Evolutionary conservation across 768 basidiomycete species (phyloP), one percentile per base, ranked within the genome.

Genomic region (Termitomyces sp.): DNA sequence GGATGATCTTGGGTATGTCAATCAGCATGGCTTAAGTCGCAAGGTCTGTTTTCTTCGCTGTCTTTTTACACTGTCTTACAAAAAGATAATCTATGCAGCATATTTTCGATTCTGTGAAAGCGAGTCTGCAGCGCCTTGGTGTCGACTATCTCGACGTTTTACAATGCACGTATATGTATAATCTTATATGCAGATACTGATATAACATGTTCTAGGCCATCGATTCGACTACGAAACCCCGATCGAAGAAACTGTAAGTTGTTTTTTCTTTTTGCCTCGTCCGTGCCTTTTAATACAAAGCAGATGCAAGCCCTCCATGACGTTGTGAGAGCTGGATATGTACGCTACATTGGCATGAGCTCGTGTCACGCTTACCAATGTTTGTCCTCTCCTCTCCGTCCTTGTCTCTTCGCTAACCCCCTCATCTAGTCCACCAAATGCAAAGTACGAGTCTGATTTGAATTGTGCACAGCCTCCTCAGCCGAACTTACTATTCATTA

Each of bases 131-230:
- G 65, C 78, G 89, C 18, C 76, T 92, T 2, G 85, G 90, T 47
- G 68, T 89, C 28, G 90, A 92, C 53, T 89, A 90, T 61, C 77
- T 92, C 64, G 91, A 92, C 64, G 70, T 91, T 1, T 70, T 90
- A 8, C 89, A 91, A 73, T 87, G 86, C 77, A 63, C 8, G 45
- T 13, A 1, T 8, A 2, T 6, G 59, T 75, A 24, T 2, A 22
- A 10, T 24, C 10, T 20, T 4, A 43, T 12, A n/a, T n/a, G 16
- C 20, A 4, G 7, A 20, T 43, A 14, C 4, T 14, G 0, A 42
- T 5, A 6, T 20, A 5, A 4, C 8, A 20, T 33, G 9, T 0
- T 51, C 8, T 43, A 80, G 79, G 80, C 63, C 80, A 83, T 66
- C 74, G 83, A 5, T 84, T 85, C 58, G 84, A 85, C 61, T 53